phyloP scores from a whole-genome alignment of 192 early-diverging fungal species.

The Backusella australiensis region DNA sequence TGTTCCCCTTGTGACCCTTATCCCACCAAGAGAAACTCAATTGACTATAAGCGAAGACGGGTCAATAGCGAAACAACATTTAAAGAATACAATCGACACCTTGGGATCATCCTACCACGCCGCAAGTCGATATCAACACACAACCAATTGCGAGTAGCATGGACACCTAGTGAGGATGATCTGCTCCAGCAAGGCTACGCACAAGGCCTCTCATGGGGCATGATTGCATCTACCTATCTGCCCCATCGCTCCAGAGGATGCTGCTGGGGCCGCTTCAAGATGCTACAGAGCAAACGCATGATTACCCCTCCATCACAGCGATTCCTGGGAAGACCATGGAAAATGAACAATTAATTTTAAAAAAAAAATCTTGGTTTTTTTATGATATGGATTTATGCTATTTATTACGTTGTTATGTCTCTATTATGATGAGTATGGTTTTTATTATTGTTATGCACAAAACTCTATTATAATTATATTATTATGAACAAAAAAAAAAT shows the following conservation, averaged over 20 bases:
- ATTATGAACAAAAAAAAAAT: too few relatives aligned
- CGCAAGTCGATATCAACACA: not conserved
- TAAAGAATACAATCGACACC: not conserved
- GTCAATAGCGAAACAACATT: not conserved
- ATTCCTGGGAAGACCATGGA: not conserved
- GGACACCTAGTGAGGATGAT: slow-evolving; percentile 14
- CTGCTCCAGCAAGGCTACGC: slow-evolving; percentile 16
- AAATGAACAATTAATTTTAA: not conserved
- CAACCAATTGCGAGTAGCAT: not conserved
- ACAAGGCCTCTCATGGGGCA: slow-evolving; percentile 19
- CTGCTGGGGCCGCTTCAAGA: slow-evolving; percentile 23
- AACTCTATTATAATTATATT: too few relatives aligned
- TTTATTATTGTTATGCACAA: not conserved
- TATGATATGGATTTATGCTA: not conserved
- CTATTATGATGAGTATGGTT: not conserved
- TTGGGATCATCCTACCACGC: not conserved
- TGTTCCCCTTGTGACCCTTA: slow-evolving; percentile 8
- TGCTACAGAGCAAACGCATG: slow-evolving; percentile 1
- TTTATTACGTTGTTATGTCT: not conserved
- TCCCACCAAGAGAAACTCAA: not conserved
- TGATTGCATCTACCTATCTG: slow-evolving; percentile 17
- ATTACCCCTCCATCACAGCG: not conserved
- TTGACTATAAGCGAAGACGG: not conserved
- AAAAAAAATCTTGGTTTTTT: not conserved
- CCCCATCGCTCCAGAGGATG: slow-evolving; percentile 24